Conservation (phyloP, 441 rosid genomes). For the Hura crepitans region DNA sequence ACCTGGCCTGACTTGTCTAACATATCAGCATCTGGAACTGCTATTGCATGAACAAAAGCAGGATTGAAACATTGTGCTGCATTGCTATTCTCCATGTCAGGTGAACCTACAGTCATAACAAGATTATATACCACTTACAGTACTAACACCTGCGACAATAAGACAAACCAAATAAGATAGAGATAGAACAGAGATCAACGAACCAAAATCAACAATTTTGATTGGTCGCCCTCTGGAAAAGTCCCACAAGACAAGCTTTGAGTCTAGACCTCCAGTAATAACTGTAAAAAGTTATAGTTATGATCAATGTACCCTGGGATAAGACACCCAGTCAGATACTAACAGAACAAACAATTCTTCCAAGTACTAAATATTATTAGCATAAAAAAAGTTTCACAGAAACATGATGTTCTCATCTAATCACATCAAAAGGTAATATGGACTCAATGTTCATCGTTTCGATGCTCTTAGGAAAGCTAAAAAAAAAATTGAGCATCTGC, state of each 20-base stretch:
- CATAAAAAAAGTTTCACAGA: not conserved
- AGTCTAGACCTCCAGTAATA: slow-evolving; percentile 85
- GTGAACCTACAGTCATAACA: slow-evolving; percentile 38
- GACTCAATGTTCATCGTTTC: not conserved
- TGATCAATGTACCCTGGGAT: slow-evolving; percentile 3
- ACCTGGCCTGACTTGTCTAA: slow-evolving; percentile 54
- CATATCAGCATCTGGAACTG: slow-evolving; percentile 74
- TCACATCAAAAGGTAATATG: not conserved
- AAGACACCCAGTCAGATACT: slow-evolving; percentile 8
- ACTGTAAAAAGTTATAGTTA: slow-evolving; percentile 33
- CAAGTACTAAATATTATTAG: not conserved
- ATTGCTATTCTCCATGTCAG: slow-evolving; percentile 34
- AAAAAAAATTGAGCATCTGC: not conserved
- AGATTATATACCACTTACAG: not conserved
- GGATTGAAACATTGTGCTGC: slow-evolving; percentile 74
- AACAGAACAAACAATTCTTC: slow-evolving; percentile 4
- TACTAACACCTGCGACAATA: not conserved
- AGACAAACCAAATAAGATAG: slow-evolving; percentile 7
- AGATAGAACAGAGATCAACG: slow-evolving; percentile 11
- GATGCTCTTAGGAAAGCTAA: not conserved
- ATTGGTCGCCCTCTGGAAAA: slow-evolving; percentile 70
- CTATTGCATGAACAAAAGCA: slow-evolving; percentile 80
- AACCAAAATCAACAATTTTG: slow-evolving; percentile 73
- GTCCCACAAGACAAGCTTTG: slow-evolving; percentile 86
- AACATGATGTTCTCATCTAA: not conserved